phyloP scores from a whole-genome alignment of 2,329 filamentous ascomycete species.

The Fusarium newnesense region DNA sequence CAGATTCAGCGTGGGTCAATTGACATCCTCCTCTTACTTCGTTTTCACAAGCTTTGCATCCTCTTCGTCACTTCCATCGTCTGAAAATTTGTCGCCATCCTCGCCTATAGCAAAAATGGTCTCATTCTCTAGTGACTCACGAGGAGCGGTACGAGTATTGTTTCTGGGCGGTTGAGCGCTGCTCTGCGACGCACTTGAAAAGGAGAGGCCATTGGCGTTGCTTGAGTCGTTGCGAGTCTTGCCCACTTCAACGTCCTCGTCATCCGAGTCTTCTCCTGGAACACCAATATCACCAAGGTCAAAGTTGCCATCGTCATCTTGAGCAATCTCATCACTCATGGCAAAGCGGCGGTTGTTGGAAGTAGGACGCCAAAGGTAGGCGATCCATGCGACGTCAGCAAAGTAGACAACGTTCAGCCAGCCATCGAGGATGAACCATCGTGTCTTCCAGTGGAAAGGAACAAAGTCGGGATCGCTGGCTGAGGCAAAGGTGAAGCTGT shows the following conservation, averaged over 20 bases:
- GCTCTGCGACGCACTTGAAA: constrained; percentile 38
- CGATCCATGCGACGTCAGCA: constrained; percentile 90
- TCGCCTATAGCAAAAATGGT: constrained; percentile 97
- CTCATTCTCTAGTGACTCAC: constrained; percentile 79
- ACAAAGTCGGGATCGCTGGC: constrained; percentile 88
- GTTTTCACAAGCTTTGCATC: constrained; percentile 66
- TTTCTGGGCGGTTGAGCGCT: constrained; percentile 37
- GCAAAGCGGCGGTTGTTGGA: constrained; percentile 97
- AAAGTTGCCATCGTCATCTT: constrained; percentile 95
- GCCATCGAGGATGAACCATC: constrained; percentile 97
- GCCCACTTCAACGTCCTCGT: constrained; percentile 65
- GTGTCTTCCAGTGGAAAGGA: constrained; percentile 94
- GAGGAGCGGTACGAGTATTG: constrained; percentile 53
- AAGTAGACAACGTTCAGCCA: constrained; percentile 98
- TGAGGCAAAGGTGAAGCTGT: constrained; percentile 93
- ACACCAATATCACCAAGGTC: constrained; percentile 94
- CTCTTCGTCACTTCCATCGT: constrained; percentile 68
- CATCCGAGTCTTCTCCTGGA: constrained; percentile 67
- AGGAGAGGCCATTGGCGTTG: constrained; percentile 42
- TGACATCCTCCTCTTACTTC: constrained; percentile 48
- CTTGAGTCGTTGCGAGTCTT: constrained; percentile 43
- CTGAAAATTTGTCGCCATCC: constrained; percentile 83
- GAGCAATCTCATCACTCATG: constrained; percentile 98
- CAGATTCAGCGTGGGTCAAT: constrained; percentile 5
- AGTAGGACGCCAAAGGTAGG: constrained; percentile 96